A percentile compares a stretch with the other conserved stretches of the same genome.
phyloP scores from a whole-genome alignment of 495 filamentous ascomycete genomes.

The Geoglossum glabrum region DNA sequence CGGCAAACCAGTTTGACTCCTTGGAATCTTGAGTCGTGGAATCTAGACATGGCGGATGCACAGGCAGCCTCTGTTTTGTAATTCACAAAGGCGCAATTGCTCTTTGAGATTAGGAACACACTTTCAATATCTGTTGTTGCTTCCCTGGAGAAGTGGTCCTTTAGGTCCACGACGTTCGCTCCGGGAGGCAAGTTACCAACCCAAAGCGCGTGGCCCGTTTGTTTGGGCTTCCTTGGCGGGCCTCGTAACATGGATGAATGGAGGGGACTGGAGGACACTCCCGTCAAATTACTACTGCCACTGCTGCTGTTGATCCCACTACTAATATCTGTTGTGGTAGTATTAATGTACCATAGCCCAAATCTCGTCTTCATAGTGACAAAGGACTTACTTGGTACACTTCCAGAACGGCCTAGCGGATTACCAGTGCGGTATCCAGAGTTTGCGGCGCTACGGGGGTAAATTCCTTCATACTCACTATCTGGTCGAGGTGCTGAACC shows the following conservation, averaged over 20 bases:
- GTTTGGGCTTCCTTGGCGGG: not conserved
- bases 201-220: slow-evolving; percentile 89
- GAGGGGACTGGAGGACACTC: not conserved
- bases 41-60: slow-evolving; percentile 54
- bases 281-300: not conserved
- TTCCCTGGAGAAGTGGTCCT: slow-evolving; percentile 77
- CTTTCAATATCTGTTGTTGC: slow-evolving; percentile 64
- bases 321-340: not conserved
- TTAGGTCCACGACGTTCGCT: slow-evolving; percentile 57
- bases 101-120: slow-evolving; percentile 88
- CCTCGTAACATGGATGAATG: not conserved
- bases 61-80: slow-evolving; percentile 69
- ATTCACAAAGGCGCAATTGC: slow-evolving; percentile 95
- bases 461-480: not conserved
- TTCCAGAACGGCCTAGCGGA: not conserved
- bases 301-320: not conserved
- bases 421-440: not conserved
- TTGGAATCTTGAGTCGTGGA: slow-evolving; percentile 83
- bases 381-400: not conserved
- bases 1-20: slow-evolving; percentile 84
- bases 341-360: not conserved
- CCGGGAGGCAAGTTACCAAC: slow-evolving; percentile 83
- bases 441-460: not conserved
- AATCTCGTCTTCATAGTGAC: not conserved
- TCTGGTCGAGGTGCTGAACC: not conserved